Percentiles rank a stretch among this genome's conserved stretches.
Evolutionary conservation across 257 asterid genomes (phyloP).

Genomic region (Ocimum tenuiflorum): DNA sequence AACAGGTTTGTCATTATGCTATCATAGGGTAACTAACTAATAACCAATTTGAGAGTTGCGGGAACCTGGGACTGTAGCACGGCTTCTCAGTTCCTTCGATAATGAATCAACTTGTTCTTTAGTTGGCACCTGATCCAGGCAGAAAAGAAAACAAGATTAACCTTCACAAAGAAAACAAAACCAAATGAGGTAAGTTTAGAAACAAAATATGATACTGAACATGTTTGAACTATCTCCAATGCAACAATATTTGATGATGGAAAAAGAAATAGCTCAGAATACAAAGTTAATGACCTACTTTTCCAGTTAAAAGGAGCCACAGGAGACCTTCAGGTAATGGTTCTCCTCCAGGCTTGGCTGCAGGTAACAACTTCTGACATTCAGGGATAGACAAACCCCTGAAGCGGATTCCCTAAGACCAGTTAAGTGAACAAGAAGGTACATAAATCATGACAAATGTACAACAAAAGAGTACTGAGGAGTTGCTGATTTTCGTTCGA

Average conservation of each 20-base stretch:
- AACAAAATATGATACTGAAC: not conserved
- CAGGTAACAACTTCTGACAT: conserved; percentile 87
- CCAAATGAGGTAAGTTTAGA: not conserved
- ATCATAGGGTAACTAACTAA: conserved; percentile 9
- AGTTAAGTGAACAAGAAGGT: conserved; percentile 10
- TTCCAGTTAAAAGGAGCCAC: conserved; percentile 98
- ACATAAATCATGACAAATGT: not conserved
- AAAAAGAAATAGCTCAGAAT: not conserved
- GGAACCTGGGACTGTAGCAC: conserved; percentile 86
- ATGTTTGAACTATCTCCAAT: not conserved
- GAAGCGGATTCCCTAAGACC: conserved; percentile 85
- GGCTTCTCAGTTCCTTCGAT: conserved; percentile 77
- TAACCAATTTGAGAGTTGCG: conserved; percentile 21
- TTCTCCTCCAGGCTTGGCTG: conserved; percentile 87
- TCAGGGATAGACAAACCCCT: conserved; percentile 95
- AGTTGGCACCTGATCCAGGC: conserved; percentile 65
- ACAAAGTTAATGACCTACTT: conserved; percentile 37
- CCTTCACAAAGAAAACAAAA: not conserved
- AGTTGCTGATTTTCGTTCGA: not conserved
- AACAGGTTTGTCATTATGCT: not conserved
- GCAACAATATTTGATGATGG: not conserved
- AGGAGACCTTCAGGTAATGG: conserved; percentile 98
- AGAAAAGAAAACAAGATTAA: not conserved
- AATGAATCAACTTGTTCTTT: conserved; percentile 85
- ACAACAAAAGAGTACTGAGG: not conserved